Base-by-base conservation (phyloP, 2,329 filamentous ascomycete species). In the Paecilomyces dactylethromorphus region DNA sequence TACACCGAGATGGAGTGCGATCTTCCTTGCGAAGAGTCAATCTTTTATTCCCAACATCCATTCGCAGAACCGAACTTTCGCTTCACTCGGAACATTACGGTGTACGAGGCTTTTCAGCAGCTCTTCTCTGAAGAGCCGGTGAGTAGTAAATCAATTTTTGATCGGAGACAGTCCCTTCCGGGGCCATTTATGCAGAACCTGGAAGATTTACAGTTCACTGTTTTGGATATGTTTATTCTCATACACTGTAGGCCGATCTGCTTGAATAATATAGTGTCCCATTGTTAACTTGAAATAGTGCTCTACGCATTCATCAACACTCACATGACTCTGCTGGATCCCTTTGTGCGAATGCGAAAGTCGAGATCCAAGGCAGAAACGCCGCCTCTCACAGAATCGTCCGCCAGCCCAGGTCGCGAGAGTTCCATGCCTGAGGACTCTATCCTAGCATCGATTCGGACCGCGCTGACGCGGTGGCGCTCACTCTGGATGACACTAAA, bases 1-100 rank as follows among this genome's bases (percentile, higher is more conserved):
- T 66, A 73, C 22, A 68, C 67, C 11, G 78, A 79, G 62, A 68
- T 79, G 60, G 71, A 76, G 56, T 76, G 71, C 57, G 76, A 79
- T 24, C 66, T 79, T n/a, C 75, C 76, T 2, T 78, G 74, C 56
- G 68, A 75, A 56, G 74, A 79, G 56, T 59, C 68, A 1, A 50
- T 78, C 2, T 79, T 78, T 64, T 65, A 65, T 51, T 74, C 74
- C 3, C 60, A 68, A 7, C 76, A 79, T 60, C 78, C 78, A 24
- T 79, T 78, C 55, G 62, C 71, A 49, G 71, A 78, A 39, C 70
- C 70, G 1, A 70, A 70, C 1, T 79, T 78, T 58, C 67, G 66
- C 11, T 69, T 72, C 26, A 68, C 68, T 15, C 72, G 76, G 8
- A 67, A 74, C 7, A 57, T 75, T 2, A 75, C 71, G 1, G 62